Evolutionary conservation across 2,329 filamentous ascomycete genomes (phyloP).

Genomic region (Aspergillus clavatus): DNA sequence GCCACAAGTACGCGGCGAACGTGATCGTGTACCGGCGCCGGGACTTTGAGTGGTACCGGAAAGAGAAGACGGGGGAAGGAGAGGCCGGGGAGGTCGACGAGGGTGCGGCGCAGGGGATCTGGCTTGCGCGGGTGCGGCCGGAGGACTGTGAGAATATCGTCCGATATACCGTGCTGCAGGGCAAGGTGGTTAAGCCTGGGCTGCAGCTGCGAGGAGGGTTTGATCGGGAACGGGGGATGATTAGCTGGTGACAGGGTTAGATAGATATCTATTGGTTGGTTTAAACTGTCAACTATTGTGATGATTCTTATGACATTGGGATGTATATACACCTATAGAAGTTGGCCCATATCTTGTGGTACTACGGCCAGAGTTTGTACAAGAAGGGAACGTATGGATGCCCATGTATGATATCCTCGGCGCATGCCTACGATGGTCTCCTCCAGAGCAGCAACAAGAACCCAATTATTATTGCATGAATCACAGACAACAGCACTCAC

Average conservation of each 20-base stretch:
- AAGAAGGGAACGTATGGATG: no score
- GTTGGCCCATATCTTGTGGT: no score
- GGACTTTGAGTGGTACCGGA: constrained; percentile 35
- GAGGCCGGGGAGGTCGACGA: constrained; percentile 39
- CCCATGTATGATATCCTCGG: no score
- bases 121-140: constrained; percentile 77
- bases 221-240: constrained; percentile 70
- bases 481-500: no score
- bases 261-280: no score
- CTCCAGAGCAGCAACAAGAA: no score
- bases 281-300: neutral
- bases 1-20: constrained; percentile 94
- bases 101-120: constrained; percentile 83
- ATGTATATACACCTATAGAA: no score
- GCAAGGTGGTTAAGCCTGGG: constrained; percentile 88
- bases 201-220: constrained; percentile 84
- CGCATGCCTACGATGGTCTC: no score
- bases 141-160: constrained; percentile 93
- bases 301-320: neutral
- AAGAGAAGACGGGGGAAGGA: constrained; percentile 16
- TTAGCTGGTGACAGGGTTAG: constrained; percentile 69
- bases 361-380: no score
- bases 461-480: no score
- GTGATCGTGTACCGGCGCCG: constrained; percentile 79
- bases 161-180: constrained; percentile 81